A percentile compares a stretch with the other conserved stretches of the same genome.
phyloP scores from a whole-genome alignment of 2,329 filamentous ascomycete genomes.

The Drechslera avenae region DNA sequence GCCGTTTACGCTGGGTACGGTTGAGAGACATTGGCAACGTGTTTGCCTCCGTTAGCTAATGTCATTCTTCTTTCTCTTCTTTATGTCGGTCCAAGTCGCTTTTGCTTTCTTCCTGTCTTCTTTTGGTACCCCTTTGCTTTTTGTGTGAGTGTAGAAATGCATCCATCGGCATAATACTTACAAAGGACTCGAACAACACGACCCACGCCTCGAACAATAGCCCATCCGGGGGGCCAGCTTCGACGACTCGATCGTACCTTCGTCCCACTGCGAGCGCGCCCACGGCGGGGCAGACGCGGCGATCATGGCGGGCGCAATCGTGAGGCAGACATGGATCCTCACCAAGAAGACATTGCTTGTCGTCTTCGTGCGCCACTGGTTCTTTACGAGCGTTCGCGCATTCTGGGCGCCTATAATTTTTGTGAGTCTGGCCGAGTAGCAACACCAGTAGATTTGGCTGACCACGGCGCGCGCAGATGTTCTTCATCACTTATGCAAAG shows the following conservation, averaged over 20 bases:
- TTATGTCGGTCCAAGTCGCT: neutral
- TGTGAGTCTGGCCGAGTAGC: conserved; percentile 29
- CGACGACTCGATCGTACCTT: neutral
- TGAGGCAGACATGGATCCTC: conserved; percentile 61
- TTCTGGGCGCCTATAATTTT: conserved; percentile 63
- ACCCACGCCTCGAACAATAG: neutral
- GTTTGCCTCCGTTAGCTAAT: conserved; percentile 11
- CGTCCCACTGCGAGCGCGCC: conserved; percentile 12
- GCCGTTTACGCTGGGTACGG: conserved; percentile 15
- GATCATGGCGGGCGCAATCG: conserved; percentile 43
- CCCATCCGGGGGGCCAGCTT: neutral
- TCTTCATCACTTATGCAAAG: conserved; percentile 68
- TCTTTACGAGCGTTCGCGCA: conserved; percentile 60
- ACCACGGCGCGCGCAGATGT: conserved; percentile 42
- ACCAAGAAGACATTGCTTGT: conserved; percentile 63
- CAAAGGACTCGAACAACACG: neutral
- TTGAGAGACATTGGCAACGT: conserved; percentile 7
- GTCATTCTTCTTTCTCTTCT: conserved; percentile 1
- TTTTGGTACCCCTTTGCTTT: conserved; percentile 6
- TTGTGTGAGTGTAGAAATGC: conserved; percentile 9
- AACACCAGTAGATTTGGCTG: conserved; percentile 1
- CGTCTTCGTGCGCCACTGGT: conserved; percentile 58
- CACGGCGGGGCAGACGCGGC: conserved; percentile 16
- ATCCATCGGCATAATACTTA: neutral
- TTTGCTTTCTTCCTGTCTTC: neutral